phyloP scores from a whole-genome alignment of 1,284 basidiomycete species.

The Rhizoctonia solani region DNA sequence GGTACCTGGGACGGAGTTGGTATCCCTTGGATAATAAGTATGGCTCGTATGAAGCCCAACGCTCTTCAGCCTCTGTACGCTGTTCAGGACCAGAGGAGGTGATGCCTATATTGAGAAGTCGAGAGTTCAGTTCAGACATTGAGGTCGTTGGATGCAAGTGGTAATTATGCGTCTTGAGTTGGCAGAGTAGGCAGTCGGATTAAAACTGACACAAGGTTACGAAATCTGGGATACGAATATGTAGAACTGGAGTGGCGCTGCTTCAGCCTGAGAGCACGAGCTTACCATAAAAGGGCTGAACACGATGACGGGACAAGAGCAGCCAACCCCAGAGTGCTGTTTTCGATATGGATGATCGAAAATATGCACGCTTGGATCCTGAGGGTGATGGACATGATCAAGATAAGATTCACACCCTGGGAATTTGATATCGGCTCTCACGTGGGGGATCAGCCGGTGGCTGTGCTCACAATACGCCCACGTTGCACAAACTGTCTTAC shows the following conservation, averaged over 20 bases:
- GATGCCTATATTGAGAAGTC: not conserved
- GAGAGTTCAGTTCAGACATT: constrained; percentile 6
- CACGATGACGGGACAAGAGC: no score
- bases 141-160: not conserved
- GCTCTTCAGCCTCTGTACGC: constrained; percentile 17
- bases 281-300: not conserved
- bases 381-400: no score
- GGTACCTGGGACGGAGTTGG: constrained; percentile 14
- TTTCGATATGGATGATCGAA: no score
- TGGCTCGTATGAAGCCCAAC: constrained; percentile 29
- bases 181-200: not conserved
- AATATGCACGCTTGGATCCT: no score
- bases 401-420: no score
- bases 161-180: not conserved
- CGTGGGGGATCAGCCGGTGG: no score
- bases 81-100: constrained; percentile 9
- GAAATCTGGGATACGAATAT: not conserved
- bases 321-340: no score
- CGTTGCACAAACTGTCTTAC: no score
- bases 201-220: not conserved
- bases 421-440: no score
- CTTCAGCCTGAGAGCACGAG: not conserved
- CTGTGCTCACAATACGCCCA: no score
- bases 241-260: not conserved
- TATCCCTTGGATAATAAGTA: constrained; percentile 29